Evolutionary conservation across 2,329 filamentous ascomycete species (phyloP).

Genomic region (Aureobasidium sp.): DNA sequence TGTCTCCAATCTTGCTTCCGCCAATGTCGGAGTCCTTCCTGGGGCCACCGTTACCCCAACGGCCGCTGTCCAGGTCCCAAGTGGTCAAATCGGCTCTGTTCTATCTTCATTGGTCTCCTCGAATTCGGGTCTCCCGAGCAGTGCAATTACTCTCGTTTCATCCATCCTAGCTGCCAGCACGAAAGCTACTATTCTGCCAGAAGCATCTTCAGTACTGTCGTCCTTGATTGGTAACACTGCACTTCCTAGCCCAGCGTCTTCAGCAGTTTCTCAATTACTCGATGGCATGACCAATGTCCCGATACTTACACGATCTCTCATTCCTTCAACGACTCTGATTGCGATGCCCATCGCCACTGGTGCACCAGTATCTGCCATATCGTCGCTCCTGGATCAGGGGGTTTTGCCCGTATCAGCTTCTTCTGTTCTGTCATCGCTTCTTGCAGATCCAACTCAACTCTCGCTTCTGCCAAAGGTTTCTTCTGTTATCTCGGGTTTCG

Average conservation of each 20-base stretch:
- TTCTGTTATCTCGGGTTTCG: not conserved
- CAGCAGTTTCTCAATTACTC: not conserved
- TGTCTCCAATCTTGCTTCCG: not conserved
- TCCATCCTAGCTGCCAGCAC: not conserved
- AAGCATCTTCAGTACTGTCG: not conserved
- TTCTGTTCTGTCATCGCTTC: not conserved
- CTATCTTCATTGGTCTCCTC: not conserved
- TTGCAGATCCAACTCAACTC: not conserved
- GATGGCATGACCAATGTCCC: not conserved
- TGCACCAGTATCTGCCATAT: not conserved
- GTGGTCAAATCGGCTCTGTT: not conserved
- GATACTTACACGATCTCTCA: not conserved
- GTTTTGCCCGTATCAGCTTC: not conserved
- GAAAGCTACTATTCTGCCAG: not conserved
- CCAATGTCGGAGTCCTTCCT: not conserved
- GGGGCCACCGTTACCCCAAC: not conserved
- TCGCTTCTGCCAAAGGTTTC: not conserved
- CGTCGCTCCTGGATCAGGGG: not conserved
- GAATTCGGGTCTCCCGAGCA: not conserved
- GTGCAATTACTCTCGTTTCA: not conserved
- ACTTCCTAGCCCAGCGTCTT: not conserved
- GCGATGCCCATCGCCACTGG: not conserved
- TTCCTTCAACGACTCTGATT: not conserved
- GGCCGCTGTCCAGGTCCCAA: not conserved
- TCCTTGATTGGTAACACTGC: not conserved